Evolutionary conservation across 108 stramenopile genomes (phyloP).

Genomic region (Nitzschia sp.): DNA sequence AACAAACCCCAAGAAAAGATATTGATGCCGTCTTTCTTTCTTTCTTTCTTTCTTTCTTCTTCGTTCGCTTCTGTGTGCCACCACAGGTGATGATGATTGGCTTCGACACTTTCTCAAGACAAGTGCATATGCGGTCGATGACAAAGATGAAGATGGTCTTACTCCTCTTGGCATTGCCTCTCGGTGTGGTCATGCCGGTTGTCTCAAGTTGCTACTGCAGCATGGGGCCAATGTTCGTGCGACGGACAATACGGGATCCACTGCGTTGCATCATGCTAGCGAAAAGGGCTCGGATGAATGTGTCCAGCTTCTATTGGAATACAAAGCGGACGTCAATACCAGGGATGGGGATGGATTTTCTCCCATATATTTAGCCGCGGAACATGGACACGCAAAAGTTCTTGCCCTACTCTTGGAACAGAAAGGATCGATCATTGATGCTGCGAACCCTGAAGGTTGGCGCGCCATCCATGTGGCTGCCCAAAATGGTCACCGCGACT

Average conservation of each 20-base stretch:
- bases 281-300: conserved; percentile 10
- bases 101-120: background rate
- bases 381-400: background rate
- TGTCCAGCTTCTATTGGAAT: conserved; percentile 8
- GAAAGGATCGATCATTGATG: background rate
- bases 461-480: conserved; percentile 16
- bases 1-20: too few species aligned
- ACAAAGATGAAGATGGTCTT: conserved; percentile 4
- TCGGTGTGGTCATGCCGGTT: conserved; percentile 8
- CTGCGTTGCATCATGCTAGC: conserved; percentile 11
- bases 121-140: background rate
- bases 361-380: conserved; percentile 6
- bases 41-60: too few species aligned
- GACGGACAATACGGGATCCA: background rate
- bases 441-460: background rate
- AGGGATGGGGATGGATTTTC: conserved; percentile 2
- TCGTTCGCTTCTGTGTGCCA: background rate
- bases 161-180: conserved; percentile 7
- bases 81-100: conserved; percentile 15
- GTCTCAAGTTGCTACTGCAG: conserved; percentile 4
- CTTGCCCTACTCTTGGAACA: background rate
- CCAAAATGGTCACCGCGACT: conserved; percentile 16
- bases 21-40: too few species aligned
- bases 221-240: conserved; percentile 12
- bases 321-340: conserved; percentile 12